Conservation (phyloP, 106 monocot genomes). For the Platanthera guangdongensis region DNA sequence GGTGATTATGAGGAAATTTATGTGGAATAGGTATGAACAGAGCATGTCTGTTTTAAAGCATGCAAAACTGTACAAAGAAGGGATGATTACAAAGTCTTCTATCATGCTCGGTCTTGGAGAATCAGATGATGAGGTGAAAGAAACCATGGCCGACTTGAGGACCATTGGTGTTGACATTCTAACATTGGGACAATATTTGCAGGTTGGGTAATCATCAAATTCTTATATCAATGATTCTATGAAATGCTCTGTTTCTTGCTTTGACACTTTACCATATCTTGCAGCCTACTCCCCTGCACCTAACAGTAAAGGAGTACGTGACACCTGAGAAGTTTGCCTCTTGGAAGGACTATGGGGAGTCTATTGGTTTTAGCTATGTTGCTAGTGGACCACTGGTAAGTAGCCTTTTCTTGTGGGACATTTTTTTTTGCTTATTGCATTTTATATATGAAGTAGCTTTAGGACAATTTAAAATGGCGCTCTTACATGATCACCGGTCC, state of each 20-base stretch:
- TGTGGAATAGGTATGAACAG: slow-evolving; percentile 64
- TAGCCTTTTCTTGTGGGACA: neutral
- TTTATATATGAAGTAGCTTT: neutral
- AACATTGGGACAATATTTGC: slow-evolving; percentile 90
- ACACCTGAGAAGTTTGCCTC: slow-evolving; percentile 86
- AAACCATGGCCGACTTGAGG: slow-evolving; percentile 79
- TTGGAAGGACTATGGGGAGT: slow-evolving; percentile 92
- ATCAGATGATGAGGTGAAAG: slow-evolving; percentile 80
- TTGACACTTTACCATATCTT: slow-evolving; percentile 12
- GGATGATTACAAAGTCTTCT: slow-evolving; percentile 87
- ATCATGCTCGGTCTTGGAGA: slow-evolving; percentile 95
- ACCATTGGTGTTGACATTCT: slow-evolving; percentile 83
- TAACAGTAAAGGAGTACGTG: slow-evolving; percentile 92
- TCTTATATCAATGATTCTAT: neutral
- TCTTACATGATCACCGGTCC: neutral
- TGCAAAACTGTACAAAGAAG: slow-evolving; percentile 73
- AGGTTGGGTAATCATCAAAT: slow-evolving; percentile 33
- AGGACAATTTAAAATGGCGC: neutral
- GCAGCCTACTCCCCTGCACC: slow-evolving; percentile 87
- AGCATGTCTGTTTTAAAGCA: slow-evolving; percentile 85
- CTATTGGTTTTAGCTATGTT: slow-evolving; percentile 81
- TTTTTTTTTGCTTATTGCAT: neutral
- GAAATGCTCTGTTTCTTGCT: neutral
- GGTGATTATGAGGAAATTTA: neutral
- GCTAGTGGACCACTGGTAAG: slow-evolving; percentile 93